Evolutionary conservation across 2,329 filamentous ascomycete genomes (phyloP), one percentile per base, ranked within the genome.

Genomic region (Exophiala sp.): DNA sequence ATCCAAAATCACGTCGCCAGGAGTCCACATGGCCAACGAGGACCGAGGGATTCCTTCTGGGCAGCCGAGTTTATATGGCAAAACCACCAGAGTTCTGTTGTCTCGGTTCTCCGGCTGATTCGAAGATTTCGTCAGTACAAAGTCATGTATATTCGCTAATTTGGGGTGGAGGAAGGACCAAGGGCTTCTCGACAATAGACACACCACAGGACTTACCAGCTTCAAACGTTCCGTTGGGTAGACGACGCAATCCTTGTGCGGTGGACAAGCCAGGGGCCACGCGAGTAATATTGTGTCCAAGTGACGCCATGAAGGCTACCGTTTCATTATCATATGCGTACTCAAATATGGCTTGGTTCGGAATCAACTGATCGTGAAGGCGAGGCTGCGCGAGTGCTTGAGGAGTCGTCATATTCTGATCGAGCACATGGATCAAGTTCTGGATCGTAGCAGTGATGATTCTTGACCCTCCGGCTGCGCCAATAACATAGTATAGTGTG

Each of bases 361-460:
- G 91, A 49, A 90, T 75, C 8, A 95, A 75, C 71, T 95, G 91
- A 66, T 95, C 89, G 65, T 95, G 91, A 18, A 95, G 72, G 7
- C 91, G 76, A 0, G 87, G 87, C 63, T 79, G 70, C 0, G 75
- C 76, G 11, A 95, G 75, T 0, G 89, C 87, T 47, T 86, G 74
- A 0, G 72, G 69, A 4, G 85, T 77, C 0, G 78, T 81, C 70
- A 85, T 74, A 11, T 75, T 75, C 58, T 83, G 78, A 64, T 92
- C 86, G 2, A 95, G 72, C 5, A 89, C 78, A 65, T 89, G 81
- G 72, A 88, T 86, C 4, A 91, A 73, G 36, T 85, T 84, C 66
- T 90, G 88, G 6, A 89, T 78, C 0, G 87, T 91, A 2, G 87
- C 74, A 0, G 89, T 92, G 66, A 91, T 89, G 73, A 96, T 96